A percentile compares a stretch with the other conserved stretches of the same genome.
phyloP scores from a whole-genome alignment of 1,284 basidiomycete genomes.

The Vanrija pseudolonga region DNA sequence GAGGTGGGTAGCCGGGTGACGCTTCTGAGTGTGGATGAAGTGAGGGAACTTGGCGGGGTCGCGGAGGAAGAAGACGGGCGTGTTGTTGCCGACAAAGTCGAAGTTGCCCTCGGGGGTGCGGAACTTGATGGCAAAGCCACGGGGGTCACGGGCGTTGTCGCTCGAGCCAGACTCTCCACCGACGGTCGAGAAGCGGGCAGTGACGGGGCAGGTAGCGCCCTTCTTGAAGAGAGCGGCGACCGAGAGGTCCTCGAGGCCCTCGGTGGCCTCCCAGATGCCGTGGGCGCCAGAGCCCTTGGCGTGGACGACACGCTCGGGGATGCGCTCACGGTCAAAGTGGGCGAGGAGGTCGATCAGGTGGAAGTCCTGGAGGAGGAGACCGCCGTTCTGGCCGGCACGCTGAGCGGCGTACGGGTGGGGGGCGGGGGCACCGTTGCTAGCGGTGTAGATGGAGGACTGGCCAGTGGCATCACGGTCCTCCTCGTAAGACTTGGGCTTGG shows the following conservation, averaged over 20 bases:
- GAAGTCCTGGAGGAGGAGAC: slow-evolving; percentile 76
- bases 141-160: slow-evolving; percentile 80
- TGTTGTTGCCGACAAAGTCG: slow-evolving; percentile 88
- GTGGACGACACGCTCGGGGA: slow-evolving; percentile 82
- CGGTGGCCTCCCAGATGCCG: slow-evolving; percentile 83
- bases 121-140: slow-evolving; percentile 89
- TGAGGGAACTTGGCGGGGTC: slow-evolving; percentile 59
- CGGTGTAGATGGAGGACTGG: slow-evolving; percentile 61
- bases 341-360: slow-evolving; percentile 61
- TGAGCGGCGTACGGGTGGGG: slow-evolving; percentile 62
- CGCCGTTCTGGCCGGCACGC: slow-evolving; percentile 69
- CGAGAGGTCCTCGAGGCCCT: slow-evolving; percentile 75
- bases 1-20: slow-evolving; percentile 54
- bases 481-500: slow-evolving; percentile 11
- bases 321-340: slow-evolving; percentile 89
- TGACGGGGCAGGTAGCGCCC: slow-evolving; percentile 60
- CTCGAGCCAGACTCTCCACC: slow-evolving; percentile 76
- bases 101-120: slow-evolving; percentile 83
- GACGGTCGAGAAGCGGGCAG: slow-evolving; percentile 52
- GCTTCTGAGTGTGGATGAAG: slow-evolving; percentile 94
- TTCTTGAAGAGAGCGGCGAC: slow-evolving; percentile 69
- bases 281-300: slow-evolving; percentile 68
- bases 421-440: slow-evolving; percentile 73
- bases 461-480: slow-evolving; percentile 3
- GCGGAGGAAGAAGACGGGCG: slow-evolving; percentile 78